Conservation (phyloP, 805 yeast species). For the Candida morakotiae region DNA sequence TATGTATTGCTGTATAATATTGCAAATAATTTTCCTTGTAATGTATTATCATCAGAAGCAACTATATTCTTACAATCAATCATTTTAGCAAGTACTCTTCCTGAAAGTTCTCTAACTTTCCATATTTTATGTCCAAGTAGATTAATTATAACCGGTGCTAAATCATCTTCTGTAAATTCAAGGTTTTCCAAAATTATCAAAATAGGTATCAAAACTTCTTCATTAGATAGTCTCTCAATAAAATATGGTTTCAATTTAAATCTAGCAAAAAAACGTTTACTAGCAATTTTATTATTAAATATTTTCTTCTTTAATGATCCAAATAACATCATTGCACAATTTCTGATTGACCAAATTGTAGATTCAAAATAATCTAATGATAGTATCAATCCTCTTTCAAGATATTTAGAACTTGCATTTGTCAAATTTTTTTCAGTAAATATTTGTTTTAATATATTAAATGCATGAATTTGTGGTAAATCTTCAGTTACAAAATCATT, state of each 20-base stretch:
- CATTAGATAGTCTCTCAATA: conserved; percentile 34
- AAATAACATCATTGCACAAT: conserved; percentile 91
- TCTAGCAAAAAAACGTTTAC: conserved; percentile 68
- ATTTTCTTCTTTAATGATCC: conserved; percentile 77
- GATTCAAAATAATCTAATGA: conserved; percentile 63
- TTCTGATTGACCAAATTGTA: conserved; percentile 78
- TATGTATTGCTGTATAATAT: background rate
- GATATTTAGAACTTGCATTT: conserved; percentile 43
- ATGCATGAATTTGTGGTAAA: conserved; percentile 90
- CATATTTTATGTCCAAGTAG: conserved; percentile 56
- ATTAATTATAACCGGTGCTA: background rate
- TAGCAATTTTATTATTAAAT: conserved; percentile 54
- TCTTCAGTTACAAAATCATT: conserved; percentile 55
- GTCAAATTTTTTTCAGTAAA: conserved; percentile 71
- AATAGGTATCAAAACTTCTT: conserved; percentile 66
- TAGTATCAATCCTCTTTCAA: conserved; percentile 55
- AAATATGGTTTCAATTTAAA: conserved; percentile 53
- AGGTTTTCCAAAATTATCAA: conserved; percentile 68
- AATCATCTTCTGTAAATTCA: conserved; percentile 39
- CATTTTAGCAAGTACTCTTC: conserved; percentile 55
- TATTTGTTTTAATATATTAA: conserved; percentile 75
- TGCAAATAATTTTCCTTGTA: conserved; percentile 8
- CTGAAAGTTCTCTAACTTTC: conserved; percentile 88
- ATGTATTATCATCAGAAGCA: conserved; percentile 1
- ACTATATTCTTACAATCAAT: conserved; percentile 10